Conservation (phyloP, 441 rosid genomes). For the Euphorbia celastroides region DNA sequence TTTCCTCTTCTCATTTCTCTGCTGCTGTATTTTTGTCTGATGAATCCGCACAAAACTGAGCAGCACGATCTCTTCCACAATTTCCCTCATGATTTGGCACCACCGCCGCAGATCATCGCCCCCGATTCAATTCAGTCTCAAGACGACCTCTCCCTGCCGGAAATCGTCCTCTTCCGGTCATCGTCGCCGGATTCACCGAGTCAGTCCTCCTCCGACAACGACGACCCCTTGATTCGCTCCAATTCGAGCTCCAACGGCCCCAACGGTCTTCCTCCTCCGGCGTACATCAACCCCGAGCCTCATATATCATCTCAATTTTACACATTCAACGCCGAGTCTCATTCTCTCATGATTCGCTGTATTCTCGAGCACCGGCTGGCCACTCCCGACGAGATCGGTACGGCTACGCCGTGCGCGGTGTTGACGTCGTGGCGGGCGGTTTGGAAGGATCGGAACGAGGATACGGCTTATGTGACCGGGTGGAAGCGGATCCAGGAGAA, state of each 20-base stretch:
- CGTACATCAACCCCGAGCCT: slow-evolving; percentile 66
- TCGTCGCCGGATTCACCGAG: slow-evolving; percentile 55
- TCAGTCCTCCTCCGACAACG: slow-evolving; percentile 62
- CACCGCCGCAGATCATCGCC: slow-evolving; percentile 24
- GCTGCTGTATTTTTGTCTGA: slow-evolving; percentile 15
- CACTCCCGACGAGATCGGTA: slow-evolving; percentile 82
- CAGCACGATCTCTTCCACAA: slow-evolving; percentile 68
- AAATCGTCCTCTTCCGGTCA: slow-evolving; percentile 69
- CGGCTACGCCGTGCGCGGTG: slow-evolving; percentile 71
- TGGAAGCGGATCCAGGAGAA: slow-evolving; percentile 99
- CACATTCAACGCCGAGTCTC: slow-evolving; percentile 91
- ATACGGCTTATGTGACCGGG: slow-evolving; percentile 88
- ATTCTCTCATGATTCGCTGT: slow-evolving; percentile 89
- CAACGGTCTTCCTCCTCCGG: slow-evolving; percentile 11
- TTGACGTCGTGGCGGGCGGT: slow-evolving; percentile 92
- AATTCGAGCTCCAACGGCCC: slow-evolving; percentile 8
- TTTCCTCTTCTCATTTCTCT: background rate
- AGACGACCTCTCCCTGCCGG: slow-evolving; percentile 52
- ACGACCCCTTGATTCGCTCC: slow-evolving; percentile 32
- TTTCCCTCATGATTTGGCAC: slow-evolving; percentile 39
- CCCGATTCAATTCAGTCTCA: slow-evolving; percentile 19
- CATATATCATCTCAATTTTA: slow-evolving; percentile 91
- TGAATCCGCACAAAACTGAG: slow-evolving; percentile 84
- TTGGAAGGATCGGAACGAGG: slow-evolving; percentile 98
- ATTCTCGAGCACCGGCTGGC: slow-evolving; percentile 82